Percentiles rank a stretch among this genome's conserved stretches.
Evolutionary conservation across 768 basidiomycete genomes (phyloP).

Genomic region (Fistulinella prunicolor): DNA sequence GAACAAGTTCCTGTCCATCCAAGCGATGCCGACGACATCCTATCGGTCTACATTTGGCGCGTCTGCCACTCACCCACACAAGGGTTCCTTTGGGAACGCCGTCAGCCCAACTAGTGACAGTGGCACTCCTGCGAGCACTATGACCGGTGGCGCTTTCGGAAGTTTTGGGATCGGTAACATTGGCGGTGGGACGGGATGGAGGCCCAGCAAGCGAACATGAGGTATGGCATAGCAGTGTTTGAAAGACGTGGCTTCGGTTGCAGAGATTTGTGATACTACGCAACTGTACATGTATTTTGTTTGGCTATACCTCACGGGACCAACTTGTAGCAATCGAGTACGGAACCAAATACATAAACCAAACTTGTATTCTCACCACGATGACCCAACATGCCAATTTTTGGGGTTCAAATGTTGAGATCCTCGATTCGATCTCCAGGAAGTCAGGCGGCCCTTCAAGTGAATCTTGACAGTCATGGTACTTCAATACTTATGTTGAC

Average conservation of each 20-base stretch:
- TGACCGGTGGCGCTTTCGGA: constrained; percentile 44
- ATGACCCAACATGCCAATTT: no score
- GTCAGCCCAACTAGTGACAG: constrained; percentile 23
- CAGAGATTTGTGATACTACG: constrained; percentile 8
- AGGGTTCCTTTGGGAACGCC: constrained; percentile 17
- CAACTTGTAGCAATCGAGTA: no score
- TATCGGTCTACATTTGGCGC: constrained; percentile 65
- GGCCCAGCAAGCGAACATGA: constrained; percentile 25
- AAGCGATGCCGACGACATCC: constrained; percentile 61
- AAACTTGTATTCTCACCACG: no score
- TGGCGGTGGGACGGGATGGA: constrained; percentile 31
- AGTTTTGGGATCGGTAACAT: constrained; percentile 46
- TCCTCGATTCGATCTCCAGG: no score
- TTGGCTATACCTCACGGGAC: constrained; percentile 6
- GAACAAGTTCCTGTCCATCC: constrained; percentile 81
- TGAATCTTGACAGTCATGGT: background rate
- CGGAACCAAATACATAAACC: no score
- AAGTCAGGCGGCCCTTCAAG: no score
- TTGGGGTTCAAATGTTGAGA: no score
- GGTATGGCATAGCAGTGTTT: background rate
- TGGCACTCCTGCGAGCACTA: constrained; percentile 22
- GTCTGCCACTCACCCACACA: constrained; percentile 21
- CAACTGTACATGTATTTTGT: constrained; percentile 9
- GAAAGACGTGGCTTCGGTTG: background rate
- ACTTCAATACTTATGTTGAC: background rate